Evolutionary conservation across 164 flowering plant genomes (phyloP).

Genomic region (Nymphaea colorata): DNA sequence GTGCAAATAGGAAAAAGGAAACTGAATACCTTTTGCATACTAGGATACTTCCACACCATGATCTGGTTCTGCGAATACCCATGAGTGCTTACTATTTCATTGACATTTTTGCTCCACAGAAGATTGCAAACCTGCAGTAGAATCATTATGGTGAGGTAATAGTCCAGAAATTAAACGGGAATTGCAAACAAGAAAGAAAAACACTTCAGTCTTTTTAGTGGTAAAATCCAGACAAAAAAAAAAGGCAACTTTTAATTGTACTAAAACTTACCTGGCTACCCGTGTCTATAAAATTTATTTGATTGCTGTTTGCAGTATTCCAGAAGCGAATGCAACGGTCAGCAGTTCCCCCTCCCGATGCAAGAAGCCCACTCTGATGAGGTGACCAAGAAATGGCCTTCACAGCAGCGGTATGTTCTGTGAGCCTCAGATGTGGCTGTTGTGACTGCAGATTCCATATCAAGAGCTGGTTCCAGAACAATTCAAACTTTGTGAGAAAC

Average conservation of each 20-base stretch:
- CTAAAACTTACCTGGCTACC: constrained; percentile 69
- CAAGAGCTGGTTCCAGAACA: constrained; percentile 43
- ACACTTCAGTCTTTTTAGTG: neutral
- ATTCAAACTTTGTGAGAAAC: constrained; percentile 1
- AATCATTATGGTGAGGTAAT: neutral
- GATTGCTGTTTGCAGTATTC: constrained; percentile 87
- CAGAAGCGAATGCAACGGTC: constrained; percentile 97
- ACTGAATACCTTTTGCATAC: constrained; percentile 61
- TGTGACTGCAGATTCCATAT: constrained; percentile 95
- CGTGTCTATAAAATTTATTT: constrained; percentile 68
- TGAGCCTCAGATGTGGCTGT: constrained; percentile 64
- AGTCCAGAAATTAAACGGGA: neutral
- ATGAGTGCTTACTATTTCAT: constrained; percentile 94
- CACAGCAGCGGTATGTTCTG: constrained; percentile 95
- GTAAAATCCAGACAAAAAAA: neutral
- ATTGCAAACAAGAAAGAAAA: neutral
- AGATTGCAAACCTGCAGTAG: constrained; percentile 81
- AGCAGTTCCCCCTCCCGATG: constrained; percentile 99
- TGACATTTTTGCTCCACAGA: constrained; percentile 94
- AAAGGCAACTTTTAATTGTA: too few relatives aligned
- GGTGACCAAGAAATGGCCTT: constrained; percentile 99
- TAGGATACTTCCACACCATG: constrained; percentile 99
- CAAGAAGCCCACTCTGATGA: constrained; percentile 82
- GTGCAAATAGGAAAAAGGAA: neutral
- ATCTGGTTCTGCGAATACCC: constrained; percentile 97